Percentiles rank a stretch among this genome's conserved stretches.
Conservation (phyloP, 1,284 basidiomycete species). For the Ganoderma multipileum region DNA sequence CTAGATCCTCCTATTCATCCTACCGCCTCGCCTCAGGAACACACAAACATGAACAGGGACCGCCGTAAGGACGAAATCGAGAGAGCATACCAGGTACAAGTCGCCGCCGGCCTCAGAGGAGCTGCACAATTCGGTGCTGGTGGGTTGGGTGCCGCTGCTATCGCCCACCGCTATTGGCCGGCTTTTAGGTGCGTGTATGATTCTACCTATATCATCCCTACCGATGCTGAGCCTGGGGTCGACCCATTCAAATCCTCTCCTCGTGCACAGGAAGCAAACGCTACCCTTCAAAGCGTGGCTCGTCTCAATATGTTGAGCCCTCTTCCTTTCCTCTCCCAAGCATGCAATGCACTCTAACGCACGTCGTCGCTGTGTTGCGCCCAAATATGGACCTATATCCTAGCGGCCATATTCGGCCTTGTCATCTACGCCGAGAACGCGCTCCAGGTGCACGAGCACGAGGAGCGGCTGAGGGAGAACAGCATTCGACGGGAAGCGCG, state of each 20-base stretch:
- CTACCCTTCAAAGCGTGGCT: conserved; percentile 83
- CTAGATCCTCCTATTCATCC: neutral
- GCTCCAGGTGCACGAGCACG: conserved; percentile 73
- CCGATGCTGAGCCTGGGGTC: neutral
- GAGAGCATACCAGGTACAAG: conserved; percentile 38
- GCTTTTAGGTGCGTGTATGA: conserved; percentile 62
- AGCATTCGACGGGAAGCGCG: conserved; percentile 76
- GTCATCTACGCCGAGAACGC: conserved; percentile 81
- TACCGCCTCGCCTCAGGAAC: neutral
- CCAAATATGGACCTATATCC: conserved; percentile 31
- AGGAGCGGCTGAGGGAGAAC: conserved; percentile 71
- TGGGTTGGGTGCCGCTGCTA: conserved; percentile 65
- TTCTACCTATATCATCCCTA: too few species aligned
- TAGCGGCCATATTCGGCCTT: conserved; percentile 69
- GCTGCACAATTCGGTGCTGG: conserved; percentile 58
- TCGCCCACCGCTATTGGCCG: conserved; percentile 83
- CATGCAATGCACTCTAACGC: neutral
- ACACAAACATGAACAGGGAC: conserved; percentile 33
- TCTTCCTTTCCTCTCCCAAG: conserved; percentile 6
- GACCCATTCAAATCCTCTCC: neutral
- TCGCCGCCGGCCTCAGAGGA: conserved; percentile 53
- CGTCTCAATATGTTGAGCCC: conserved; percentile 58
- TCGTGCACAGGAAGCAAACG: conserved; percentile 68
- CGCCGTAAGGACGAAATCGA: conserved; percentile 37
- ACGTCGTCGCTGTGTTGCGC: conserved; percentile 1